Percentiles rank a stretch among this genome's conserved stretches.
phyloP scores from a whole-genome alignment of 139 green algal genomes.

The Micractinium conductrix region DNA sequence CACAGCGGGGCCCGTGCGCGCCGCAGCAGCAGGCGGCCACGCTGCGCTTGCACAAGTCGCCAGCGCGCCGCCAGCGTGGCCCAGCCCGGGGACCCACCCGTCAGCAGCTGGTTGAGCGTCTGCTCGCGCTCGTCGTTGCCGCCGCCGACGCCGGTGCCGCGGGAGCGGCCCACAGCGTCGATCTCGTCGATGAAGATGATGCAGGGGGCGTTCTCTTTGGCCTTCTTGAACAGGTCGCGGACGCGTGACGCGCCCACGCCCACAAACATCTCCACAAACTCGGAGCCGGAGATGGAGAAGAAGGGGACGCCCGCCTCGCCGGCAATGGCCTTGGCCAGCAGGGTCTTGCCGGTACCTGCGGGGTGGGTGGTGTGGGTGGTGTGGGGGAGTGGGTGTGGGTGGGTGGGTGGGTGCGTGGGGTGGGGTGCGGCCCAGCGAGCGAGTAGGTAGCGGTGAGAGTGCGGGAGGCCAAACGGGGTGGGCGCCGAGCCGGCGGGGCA shows the following conservation, averaged over 20 bases:
- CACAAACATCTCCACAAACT: constrained; percentile 87
- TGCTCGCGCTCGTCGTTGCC: constrained; percentile 99
- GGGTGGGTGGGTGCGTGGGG: too few relatives aligned
- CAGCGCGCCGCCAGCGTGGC: too few relatives aligned
- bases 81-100: too few relatives aligned
- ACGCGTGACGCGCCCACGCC: constrained; percentile 79
- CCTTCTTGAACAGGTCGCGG: constrained; percentile 92
- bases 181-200: constrained; percentile 99
- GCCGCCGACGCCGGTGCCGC: constrained; percentile 71
- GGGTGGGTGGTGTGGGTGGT: too few relatives aligned
- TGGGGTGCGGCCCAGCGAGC: too few relatives aligned
- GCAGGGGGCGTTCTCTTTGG: constrained; percentile 95
- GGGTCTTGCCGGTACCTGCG: constrained; percentile 94
- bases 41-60: too few relatives aligned
- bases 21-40: too few relatives aligned
- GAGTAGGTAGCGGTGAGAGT: too few relatives aligned
- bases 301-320: constrained; percentile 74
- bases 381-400: too few relatives aligned
- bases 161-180: constrained; percentile 93
- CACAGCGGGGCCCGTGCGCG: not conserved
- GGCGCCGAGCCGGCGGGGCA: too few relatives aligned
- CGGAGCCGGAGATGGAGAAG: constrained; percentile 73
- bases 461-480: too few relatives aligned
- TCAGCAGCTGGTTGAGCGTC: constrained; percentile 98
- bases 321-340: constrained; percentile 94